Conservation (phyloP, 2,329 filamentous ascomycete genomes). For the Pyrenochaeta sp. region DNA sequence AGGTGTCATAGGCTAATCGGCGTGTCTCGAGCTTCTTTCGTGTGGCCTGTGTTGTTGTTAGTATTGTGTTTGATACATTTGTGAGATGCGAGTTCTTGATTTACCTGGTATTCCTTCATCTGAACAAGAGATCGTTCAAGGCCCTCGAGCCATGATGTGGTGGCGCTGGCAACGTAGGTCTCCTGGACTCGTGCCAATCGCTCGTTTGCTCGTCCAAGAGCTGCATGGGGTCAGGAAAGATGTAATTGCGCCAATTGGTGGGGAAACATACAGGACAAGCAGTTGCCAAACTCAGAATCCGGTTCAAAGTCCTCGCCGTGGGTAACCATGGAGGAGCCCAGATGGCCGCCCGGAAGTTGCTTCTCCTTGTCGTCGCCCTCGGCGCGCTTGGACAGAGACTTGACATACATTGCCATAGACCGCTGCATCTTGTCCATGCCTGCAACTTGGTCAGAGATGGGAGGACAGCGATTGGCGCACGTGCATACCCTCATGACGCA, state of each 20-base stretch:
- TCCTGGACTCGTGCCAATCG: constrained; percentile 86
- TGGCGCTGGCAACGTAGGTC: constrained; percentile 78
- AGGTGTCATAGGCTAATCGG: constrained; percentile 88
- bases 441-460: constrained; percentile 51
- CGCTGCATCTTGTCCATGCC: constrained; percentile 90
- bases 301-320: constrained; percentile 93
- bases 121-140: constrained; percentile 87
- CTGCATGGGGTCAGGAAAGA: constrained; percentile 51
- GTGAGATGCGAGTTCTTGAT: constrained; percentile 26
- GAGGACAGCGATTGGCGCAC: constrained; percentile 6
- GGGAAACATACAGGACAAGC: constrained; percentile 69
- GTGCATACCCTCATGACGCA: constrained; percentile 80
- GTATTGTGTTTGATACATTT: constrained; percentile 2
- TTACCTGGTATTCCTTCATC: constrained; percentile 97
- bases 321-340: constrained; percentile 84
- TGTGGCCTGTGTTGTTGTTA: constrained; percentile 62
- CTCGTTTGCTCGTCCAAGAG: constrained; percentile 86
- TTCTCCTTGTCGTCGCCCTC: constrained; percentile 91
- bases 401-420: constrained; percentile 85
- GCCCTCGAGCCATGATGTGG: constrained; percentile 87
- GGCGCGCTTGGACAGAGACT: constrained; percentile 83
- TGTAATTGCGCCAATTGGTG: not conserved
- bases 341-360: constrained; percentile 76
- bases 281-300: constrained; percentile 90
- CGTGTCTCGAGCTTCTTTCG: constrained; percentile 94